phyloP scores from a whole-genome alignment of 306 rosid species.

The Alnus glutinosa region DNA sequence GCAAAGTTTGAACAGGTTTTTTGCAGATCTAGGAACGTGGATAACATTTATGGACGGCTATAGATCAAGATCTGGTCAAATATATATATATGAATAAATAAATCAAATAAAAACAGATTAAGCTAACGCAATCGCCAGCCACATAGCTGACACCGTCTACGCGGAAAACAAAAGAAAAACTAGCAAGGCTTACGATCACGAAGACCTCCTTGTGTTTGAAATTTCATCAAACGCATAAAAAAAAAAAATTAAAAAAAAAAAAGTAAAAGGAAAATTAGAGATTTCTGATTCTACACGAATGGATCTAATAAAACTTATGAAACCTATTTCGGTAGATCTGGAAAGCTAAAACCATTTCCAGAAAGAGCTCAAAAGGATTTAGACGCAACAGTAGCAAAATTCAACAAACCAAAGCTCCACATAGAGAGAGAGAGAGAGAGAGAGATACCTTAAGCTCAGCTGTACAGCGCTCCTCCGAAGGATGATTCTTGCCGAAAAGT shows the following conservation, averaged over 20 bases:
- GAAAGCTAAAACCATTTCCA: neutral
- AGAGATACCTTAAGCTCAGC: constrained; percentile 21
- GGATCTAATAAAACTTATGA: neutral
- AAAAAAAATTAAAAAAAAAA: neutral
- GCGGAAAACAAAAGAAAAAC: neutral
- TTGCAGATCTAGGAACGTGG: constrained; percentile 30
- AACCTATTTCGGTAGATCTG: neutral
- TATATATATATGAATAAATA: neutral
- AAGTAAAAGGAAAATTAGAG: neutral
- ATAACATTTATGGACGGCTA: constrained; percentile 21
- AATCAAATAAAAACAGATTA: constrained; percentile 15
- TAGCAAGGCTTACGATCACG: neutral
- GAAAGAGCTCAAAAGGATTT: neutral
- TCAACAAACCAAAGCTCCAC: neutral
- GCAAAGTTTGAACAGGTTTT: constrained; percentile 8
- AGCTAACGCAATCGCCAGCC: constrained; percentile 26
- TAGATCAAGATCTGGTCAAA: constrained; percentile 48
- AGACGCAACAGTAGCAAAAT: neutral
- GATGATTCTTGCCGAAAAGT: neutral
- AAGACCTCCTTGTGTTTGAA: neutral
- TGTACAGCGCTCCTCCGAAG: constrained; percentile 21
- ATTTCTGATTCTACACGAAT: neutral
- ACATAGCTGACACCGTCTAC: constrained; percentile 2
- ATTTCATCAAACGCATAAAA: neutral
- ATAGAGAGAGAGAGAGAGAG: neutral